These are phyloP conservation scores for Conticribra weissflogii DNA, from an alignment of 108 stramenopile species.

Conservation along the genomic window DNA sequence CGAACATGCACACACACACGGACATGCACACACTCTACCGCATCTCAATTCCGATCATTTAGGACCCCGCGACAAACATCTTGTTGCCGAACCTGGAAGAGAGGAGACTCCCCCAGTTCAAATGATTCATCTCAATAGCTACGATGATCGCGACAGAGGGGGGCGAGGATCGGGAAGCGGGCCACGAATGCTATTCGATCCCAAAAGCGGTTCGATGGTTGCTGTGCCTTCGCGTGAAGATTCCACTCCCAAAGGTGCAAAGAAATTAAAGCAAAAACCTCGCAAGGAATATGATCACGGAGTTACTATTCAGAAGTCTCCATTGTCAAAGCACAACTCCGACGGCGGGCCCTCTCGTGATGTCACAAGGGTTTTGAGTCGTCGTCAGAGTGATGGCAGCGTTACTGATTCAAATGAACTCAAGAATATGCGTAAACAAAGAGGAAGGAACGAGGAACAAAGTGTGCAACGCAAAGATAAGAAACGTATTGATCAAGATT, in stretches of 20 bases:
- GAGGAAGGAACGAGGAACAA: slow-evolving; percentile 37
- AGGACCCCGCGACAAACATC: slow-evolving; percentile 18
- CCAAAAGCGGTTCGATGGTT: slow-evolving; percentile 87
- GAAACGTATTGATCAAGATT: slow-evolving; percentile 1
- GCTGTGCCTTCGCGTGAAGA: slow-evolving; percentile 58
- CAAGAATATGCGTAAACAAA: slow-evolving; percentile 16
- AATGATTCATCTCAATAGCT: slow-evolving; percentile 72
- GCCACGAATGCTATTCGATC: slow-evolving; percentile 88
- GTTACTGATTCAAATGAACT: neutral
- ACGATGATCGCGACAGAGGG: slow-evolving; percentile 78
- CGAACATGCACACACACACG: too few species aligned
- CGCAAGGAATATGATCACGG: neutral
- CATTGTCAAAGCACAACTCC: neutral
- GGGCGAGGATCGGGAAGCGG: slow-evolving; percentile 49
- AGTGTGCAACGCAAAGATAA: slow-evolving; percentile 7
- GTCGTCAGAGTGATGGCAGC: neutral
- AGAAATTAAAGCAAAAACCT: slow-evolving; percentile 12
- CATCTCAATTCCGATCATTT: slow-evolving; percentile 8
- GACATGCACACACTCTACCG: too few species aligned
- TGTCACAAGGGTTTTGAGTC: neutral
- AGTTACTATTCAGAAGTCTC: neutral
- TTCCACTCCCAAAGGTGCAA: slow-evolving; percentile 8
- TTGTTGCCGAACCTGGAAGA: slow-evolving; percentile 6
- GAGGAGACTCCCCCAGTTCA: slow-evolving; percentile 36
- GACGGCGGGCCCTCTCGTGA: neutral